These are phyloP conservation scores for Teratosphaeria pseudoeucalypti DNA, from an alignment of 2,329 filamentous ascomycete genomes.

Conservation along the genomic window DNA sequence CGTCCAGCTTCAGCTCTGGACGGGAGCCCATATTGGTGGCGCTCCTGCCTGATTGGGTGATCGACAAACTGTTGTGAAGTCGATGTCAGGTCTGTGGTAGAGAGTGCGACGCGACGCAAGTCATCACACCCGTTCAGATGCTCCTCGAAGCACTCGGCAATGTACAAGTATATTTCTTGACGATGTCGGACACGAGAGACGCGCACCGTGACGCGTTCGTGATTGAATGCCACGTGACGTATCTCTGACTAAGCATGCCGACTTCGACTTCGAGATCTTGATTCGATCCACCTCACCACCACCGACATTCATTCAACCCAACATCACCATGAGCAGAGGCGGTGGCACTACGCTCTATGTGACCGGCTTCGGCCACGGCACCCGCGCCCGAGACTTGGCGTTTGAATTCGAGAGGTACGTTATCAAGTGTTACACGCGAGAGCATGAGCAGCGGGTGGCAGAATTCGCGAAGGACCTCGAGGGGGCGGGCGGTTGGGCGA, in stretches of 20 bases:
- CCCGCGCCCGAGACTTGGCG: constrained; percentile 95
- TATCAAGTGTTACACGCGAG: constrained; percentile 17
- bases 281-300: background rate
- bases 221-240: background rate
- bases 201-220: background rate
- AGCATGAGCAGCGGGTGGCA: background rate
- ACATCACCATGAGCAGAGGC: constrained; percentile 69
- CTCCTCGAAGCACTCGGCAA: background rate
- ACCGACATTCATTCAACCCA: background rate
- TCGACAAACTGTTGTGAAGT: background rate
- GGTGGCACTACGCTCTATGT: constrained; percentile 88
- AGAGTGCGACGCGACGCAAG: background rate
- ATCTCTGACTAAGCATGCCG: background rate
- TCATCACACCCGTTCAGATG: background rate
- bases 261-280: background rate
- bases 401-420: constrained; percentile 99
- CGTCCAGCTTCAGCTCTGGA: constrained; percentile 64
- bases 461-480: background rate
- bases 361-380: constrained; percentile 97
- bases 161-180: background rate
- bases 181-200: background rate
- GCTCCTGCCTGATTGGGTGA: background rate
- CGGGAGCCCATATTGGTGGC: constrained; percentile 39
- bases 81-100: background rate
- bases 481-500: constrained; percentile 1